Evolutionary conservation across 2,329 filamentous ascomycete species (phyloP).

Genomic region (Xenosphaeropsis pyriputrescens): DNA sequence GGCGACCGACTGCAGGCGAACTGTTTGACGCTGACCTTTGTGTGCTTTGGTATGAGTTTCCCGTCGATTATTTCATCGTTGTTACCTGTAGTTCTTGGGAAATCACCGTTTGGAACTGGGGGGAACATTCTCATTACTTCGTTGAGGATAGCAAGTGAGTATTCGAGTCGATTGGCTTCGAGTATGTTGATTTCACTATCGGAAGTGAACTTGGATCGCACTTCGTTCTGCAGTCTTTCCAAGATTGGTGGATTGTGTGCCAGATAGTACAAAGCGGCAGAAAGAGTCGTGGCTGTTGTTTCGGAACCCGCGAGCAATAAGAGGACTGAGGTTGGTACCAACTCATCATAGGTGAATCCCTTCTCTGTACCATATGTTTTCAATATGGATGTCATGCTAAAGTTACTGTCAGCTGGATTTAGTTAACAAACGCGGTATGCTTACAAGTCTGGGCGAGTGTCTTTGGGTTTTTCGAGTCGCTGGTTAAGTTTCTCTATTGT

Average conservation of each 20-base stretch:
- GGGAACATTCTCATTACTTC: constrained; percentile 23
- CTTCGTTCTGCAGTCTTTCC: constrained; percentile 23
- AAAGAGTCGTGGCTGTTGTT: constrained; percentile 24
- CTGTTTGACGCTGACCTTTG: not conserved
- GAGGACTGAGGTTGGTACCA: constrained; percentile 3
- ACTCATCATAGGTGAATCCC: constrained; percentile 4
- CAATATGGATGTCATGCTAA: constrained; percentile 11
- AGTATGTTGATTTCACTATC: constrained; percentile 7
- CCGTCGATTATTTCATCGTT: not conserved
- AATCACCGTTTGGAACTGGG: constrained; percentile 26
- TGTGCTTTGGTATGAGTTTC: not conserved
- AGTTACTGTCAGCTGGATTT: too few species aligned
- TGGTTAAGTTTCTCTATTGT: constrained; percentile 8
- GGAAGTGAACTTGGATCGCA: constrained; percentile 22
- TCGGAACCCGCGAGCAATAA: constrained; percentile 22
- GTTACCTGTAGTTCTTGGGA: constrained; percentile 27
- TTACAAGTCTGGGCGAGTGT: constrained; percentile 20
- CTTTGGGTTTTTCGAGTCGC: constrained; percentile 2
- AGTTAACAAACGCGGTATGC: not conserved
- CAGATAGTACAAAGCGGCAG: constrained; percentile 8
- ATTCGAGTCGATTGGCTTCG: constrained; percentile 7
- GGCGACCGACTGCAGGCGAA: not conserved
- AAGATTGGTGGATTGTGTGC: constrained; percentile 17
- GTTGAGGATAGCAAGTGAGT: constrained; percentile 21
- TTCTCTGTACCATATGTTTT: constrained; percentile 12